Evolutionary conservation across 176 grass and related monocot species (phyloP), one percentile per base, ranked within the genome.

Genomic region (Ensete ventricosum): DNA sequence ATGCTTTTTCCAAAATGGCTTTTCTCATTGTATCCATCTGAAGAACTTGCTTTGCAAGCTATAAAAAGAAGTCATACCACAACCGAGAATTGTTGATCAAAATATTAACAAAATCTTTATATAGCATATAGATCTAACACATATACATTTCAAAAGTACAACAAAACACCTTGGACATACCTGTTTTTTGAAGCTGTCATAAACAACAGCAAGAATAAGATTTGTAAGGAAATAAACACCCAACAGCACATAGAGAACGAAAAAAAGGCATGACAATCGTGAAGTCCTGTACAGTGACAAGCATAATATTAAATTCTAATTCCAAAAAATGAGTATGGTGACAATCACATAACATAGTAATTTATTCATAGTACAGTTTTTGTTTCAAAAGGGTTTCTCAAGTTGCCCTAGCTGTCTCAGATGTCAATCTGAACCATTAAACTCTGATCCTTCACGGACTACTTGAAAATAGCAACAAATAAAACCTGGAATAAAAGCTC

Each of bases 201-300:
- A 98, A 87, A 98, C 89, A 80, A 98, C 94, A 2, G 94, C 94
- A 84, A 98, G 94, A 83, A 98, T 87, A 78, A 98, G 85, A 87
- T 98, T 98, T 81, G 94, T 98, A 48, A 98, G 84, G 81, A 98
- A 98, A 77, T 98, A 98, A 85, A 98, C 94, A 81, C 85, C 94
- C 79, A 98, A 80, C 78, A 98, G 83, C 84, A 93, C 88, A 65
- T 91, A 98, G 82, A 89, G 8, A 74, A 98, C 76, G 80, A 98
- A 89, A 85, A 98, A 93, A 52, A 98, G 54, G 17, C 90, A 87
- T 51, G 81, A 91, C 94, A 90, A 98, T 52, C 94, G 90, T 27
- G 94, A 98, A 62, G 78, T 91, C 88, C 94, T 98, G 90, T 78
- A 87, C 84, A 74, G 81, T 64, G 63, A 84, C 19, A 24, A 43